phyloP scores from a whole-genome alignment of 805 yeast genomes.

The Metschnikowia kofuensis region DNA sequence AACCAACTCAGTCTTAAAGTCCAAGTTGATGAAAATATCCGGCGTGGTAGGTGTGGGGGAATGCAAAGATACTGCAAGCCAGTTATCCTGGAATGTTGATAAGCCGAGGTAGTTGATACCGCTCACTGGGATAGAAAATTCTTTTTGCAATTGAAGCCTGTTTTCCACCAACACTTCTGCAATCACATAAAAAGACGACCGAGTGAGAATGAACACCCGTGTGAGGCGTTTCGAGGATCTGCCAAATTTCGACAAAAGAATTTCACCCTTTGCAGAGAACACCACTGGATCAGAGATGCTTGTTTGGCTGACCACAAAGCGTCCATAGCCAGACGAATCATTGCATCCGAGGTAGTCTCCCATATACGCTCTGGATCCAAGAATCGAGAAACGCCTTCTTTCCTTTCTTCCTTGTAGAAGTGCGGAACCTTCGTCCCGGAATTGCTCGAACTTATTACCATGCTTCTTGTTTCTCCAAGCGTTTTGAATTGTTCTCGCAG shows the following conservation, averaged over 20 bases:
- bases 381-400: conserved; percentile 81
- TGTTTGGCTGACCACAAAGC: conserved; percentile 63
- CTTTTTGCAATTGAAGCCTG: conserved; percentile 54
- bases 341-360: conserved; percentile 94
- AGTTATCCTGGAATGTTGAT: conserved; percentile 82
- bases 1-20: conserved; percentile 85
- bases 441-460: conserved; percentile 77
- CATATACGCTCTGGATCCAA: conserved; percentile 84
- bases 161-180: conserved; percentile 69
- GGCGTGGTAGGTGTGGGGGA: conserved; percentile 53
- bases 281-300: conserved; percentile 69
- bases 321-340: conserved; percentile 66
- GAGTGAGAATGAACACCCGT: conserved; percentile 69
- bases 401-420: conserved; percentile 75
- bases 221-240: conserved; percentile 80
- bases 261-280: conserved; percentile 81
- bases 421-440: conserved; percentile 79
- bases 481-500: conserved; percentile 77
- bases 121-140: conserved; percentile 57
- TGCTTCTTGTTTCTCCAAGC: conserved; percentile 79
- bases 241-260: conserved; percentile 82
- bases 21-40: conserved; percentile 76
- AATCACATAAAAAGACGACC: conserved; percentile 59
- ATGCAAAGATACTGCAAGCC: conserved; percentile 70
- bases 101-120: conserved; percentile 62